Evolutionary conservation across 345 rosid genomes (phyloP).

Genomic region (Nephelium lappaceum): DNA sequence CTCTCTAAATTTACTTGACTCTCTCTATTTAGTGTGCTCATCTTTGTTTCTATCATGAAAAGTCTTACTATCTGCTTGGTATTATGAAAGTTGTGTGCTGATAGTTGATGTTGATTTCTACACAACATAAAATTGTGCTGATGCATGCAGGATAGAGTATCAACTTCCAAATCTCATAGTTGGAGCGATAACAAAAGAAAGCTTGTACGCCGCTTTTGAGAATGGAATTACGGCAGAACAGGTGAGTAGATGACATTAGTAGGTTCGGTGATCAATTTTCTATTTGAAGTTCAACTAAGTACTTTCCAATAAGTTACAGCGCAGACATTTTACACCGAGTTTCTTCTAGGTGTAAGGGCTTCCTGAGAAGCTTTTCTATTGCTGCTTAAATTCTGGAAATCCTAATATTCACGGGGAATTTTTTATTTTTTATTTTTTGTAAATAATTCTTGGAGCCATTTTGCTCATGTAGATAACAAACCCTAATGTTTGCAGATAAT

Average conservation of each 20-base stretch:
- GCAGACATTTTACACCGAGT: neutral
- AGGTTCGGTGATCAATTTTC: constrained; percentile 9
- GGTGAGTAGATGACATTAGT: constrained; percentile 38
- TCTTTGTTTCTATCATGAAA: neutral
- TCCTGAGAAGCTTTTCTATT: neutral
- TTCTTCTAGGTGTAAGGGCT: neutral
- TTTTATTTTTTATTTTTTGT: neutral
- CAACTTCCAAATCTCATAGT: constrained; percentile 96
- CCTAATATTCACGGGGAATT: neutral
- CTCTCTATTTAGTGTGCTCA: neutral
- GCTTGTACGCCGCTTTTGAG: constrained; percentile 83
- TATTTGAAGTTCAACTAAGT: neutral
- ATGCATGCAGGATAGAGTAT: constrained; percentile 76
- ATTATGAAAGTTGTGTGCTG: neutral
- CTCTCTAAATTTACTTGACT: neutral
- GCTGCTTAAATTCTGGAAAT: neutral
- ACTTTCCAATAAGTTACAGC: neutral
- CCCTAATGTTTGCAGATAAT: constrained; percentile 54
- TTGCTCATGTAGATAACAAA: constrained; percentile 21
- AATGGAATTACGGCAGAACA: constrained; percentile 93
- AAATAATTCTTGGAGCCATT: constrained; percentile 5
- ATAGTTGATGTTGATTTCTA: constrained; percentile 3
- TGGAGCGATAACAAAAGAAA: constrained; percentile 87
- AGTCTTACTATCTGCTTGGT: neutral
- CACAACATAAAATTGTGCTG: constrained; percentile 11